A percentile compares a stretch with the other conserved stretches of the same genome.
These are phyloP conservation scores for Nematocida ironsii DNA, from an alignment of 371 early-diverging fungal species.

Conservation along the genomic window DNA sequence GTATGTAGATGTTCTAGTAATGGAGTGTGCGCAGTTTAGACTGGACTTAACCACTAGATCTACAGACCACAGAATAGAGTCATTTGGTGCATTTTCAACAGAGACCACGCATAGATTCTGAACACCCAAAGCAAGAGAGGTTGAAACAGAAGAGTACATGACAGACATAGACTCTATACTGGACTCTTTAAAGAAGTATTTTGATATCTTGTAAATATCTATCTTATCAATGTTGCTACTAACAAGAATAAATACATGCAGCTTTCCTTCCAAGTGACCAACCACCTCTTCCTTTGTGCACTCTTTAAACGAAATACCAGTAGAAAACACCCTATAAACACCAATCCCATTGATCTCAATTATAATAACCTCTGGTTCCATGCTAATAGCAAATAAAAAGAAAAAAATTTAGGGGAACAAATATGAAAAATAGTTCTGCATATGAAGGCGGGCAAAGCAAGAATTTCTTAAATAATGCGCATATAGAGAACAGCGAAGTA, in stretches of 20 bases:
- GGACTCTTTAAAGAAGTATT: conserved; percentile 31
- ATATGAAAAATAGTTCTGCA: not conserved
- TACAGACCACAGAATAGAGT: conserved; percentile 19
- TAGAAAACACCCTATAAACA: conserved; percentile 39
- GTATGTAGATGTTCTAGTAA: not conserved
- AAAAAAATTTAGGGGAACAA: conserved; percentile 54
- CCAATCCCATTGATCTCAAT: conserved; percentile 40
- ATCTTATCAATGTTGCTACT: conserved; percentile 27
- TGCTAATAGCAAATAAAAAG: conserved; percentile 48
- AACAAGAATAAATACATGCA: conserved; percentile 50
- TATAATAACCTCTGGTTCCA: conserved; percentile 58
- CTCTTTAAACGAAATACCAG: conserved; percentile 32
- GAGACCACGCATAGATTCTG: conserved; percentile 24
- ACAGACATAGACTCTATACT: conserved; percentile 49
- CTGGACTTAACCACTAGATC: conserved; percentile 47
- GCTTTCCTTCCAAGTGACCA: conserved; percentile 22
- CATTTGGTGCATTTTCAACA: conserved; percentile 1
- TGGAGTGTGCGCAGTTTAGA: conserved; percentile 23
- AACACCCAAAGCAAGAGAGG: conserved; percentile 47
- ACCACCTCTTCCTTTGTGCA: conserved; percentile 24
- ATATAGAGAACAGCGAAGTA: too few species aligned
- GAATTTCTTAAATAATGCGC: not conserved
- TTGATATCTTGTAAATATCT: conserved; percentile 13
- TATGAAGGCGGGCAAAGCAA: not conserved
- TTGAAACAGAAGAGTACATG: conserved; percentile 54